Evolutionary conservation across 2,329 filamentous ascomycete species (phyloP).

Genomic region (Cephalotrichum gorgonifer): DNA sequence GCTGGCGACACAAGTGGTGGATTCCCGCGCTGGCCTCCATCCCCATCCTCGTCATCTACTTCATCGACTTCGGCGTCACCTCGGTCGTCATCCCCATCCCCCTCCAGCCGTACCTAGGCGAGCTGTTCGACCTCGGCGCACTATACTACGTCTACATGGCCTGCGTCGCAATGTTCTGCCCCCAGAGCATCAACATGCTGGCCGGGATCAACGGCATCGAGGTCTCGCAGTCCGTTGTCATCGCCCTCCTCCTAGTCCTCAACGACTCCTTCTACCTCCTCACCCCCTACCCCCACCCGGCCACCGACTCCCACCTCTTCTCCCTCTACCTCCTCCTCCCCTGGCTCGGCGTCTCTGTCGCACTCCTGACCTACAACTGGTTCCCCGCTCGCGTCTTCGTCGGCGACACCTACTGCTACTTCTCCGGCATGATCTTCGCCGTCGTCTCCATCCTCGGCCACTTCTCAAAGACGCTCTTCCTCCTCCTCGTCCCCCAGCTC

Average conservation of each 20-base stretch:
- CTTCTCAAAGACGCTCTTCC: constrained; percentile 91
- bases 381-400: constrained; percentile 93
- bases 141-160: constrained; percentile 98
- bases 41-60: constrained; percentile 91
- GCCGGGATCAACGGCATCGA: constrained; percentile 99
- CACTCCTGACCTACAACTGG: constrained; percentile 86
- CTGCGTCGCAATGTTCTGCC: constrained; percentile 90
- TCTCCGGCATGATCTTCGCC: constrained; percentile 97
- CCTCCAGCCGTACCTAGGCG: constrained; percentile 73
- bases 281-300: constrained; percentile 78
- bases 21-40: constrained; percentile 91
- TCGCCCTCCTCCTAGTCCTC: constrained; percentile 70
- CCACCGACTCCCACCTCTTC: constrained; percentile 91
- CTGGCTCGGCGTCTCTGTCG: constrained; percentile 84
- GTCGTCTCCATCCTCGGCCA: constrained; percentile 94
- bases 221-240: constrained; percentile 85
- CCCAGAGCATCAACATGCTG: constrained; percentile 99
- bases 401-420: constrained; percentile 98
- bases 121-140: constrained; percentile 70
- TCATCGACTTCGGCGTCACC: constrained; percentile 96
- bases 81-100: constrained; percentile 85
- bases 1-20: constrained; percentile 98
- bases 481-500: constrained; percentile 86
- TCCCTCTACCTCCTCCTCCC: constrained; percentile 90
- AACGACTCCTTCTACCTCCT: constrained; percentile 87